Evolutionary conservation across 164 flowering plant species (phyloP).

Genomic region (Piper longum): DNA sequence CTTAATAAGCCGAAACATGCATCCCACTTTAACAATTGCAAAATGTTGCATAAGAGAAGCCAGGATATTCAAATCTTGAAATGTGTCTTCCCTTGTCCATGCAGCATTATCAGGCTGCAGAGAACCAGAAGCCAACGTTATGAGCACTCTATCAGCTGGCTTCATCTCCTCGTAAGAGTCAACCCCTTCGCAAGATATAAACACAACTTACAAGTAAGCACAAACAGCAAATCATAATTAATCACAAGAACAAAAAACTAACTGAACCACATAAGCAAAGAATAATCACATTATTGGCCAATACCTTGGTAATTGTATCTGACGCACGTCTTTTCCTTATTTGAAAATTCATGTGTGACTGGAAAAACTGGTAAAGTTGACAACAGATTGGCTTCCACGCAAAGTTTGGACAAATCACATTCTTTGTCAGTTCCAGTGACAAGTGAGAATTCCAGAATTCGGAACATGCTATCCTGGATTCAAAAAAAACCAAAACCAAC

Average conservation of each 20-base stretch:
- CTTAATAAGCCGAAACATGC: conserved; percentile 40
- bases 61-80: conserved; percentile 28
- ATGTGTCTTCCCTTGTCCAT: conserved; percentile 13
- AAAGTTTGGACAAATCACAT: conserved; percentile 18
- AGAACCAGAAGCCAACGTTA: conserved; percentile 45
- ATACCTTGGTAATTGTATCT: conserved; percentile 61
- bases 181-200: conserved; percentile 22
- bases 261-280: neutral
- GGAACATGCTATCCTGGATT: conserved; percentile 16
- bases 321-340: conserved; percentile 19
- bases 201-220: neutral
- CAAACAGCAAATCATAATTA: neutral
- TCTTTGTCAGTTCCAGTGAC: conserved; percentile 32
- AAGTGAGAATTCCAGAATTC: conserved; percentile 26
- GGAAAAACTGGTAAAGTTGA: conserved; percentile 28
- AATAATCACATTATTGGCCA: neutral
- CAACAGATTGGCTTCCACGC: conserved; percentile 16
- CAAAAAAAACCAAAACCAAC: neutral
- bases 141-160: conserved; percentile 41
- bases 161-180: conserved; percentile 46
- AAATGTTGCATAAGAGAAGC: conserved; percentile 47
- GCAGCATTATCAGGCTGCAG: conserved; percentile 30
- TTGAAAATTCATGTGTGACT: conserved; percentile 10
- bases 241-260: conserved; percentile 2
- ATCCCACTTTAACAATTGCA: conserved; percentile 55